Evolutionary conservation across 495 filamentous ascomycete genomes (phyloP).

Genomic region (Cryomyces minteri): DNA sequence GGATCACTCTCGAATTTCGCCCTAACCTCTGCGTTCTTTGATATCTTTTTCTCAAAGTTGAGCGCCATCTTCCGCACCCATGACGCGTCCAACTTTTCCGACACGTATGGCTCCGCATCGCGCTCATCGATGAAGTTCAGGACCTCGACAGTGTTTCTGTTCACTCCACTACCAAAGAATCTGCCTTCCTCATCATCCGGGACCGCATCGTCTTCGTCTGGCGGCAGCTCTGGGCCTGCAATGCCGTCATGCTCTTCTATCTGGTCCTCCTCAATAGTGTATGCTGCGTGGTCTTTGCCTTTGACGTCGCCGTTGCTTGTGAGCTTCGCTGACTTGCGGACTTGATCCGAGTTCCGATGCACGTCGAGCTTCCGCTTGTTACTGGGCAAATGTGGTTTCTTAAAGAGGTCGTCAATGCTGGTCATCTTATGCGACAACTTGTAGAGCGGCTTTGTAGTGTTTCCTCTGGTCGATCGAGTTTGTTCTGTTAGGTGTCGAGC

Average conservation of each 20-base stretch:
- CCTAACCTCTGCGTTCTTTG: constrained; percentile 80
- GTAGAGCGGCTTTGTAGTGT: too few species aligned
- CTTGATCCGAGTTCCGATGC: constrained; percentile 19
- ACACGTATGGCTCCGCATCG: constrained; percentile 33
- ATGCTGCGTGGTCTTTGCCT: constrained; percentile 33
- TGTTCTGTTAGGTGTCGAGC: too few species aligned
- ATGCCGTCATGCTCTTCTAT: constrained; percentile 39
- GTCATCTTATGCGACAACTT: constrained; percentile 12
- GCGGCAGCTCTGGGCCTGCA: constrained; percentile 51
- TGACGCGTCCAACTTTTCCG: constrained; percentile 62
- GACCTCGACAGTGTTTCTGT: constrained; percentile 60
- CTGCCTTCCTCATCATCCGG: constrained; percentile 75
- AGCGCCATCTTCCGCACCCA: constrained; percentile 74
- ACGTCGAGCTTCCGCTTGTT: constrained; percentile 24
- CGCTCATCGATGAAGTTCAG: constrained; percentile 72
- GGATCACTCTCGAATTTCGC: constrained; percentile 76
- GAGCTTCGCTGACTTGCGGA: constrained; percentile 78
- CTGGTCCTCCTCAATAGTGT: constrained; percentile 36
- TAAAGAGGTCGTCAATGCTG: constrained; percentile 25
- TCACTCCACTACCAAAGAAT: constrained; percentile 89
- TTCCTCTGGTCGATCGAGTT: too few species aligned
- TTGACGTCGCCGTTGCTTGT: constrained; percentile 40
- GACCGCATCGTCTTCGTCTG: constrained; percentile 32
- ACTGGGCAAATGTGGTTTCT: constrained; percentile 12
- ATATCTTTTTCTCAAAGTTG: constrained; percentile 80